These are phyloP conservation scores for Eucalyptus grandis DNA, from an alignment of 345 rosid genomes.

Conservation along the genomic window DNA sequence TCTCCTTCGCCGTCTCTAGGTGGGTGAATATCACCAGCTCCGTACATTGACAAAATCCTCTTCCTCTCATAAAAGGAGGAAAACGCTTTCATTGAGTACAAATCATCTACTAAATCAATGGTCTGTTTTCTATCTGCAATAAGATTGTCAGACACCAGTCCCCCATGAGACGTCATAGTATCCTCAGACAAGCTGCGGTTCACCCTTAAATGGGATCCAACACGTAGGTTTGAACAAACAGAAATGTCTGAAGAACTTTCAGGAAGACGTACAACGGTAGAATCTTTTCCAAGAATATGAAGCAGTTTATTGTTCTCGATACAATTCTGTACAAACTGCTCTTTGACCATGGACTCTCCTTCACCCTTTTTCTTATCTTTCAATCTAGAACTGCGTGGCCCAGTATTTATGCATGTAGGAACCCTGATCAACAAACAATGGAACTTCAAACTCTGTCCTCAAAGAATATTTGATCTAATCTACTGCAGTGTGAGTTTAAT, in stretches of 20 bases:
- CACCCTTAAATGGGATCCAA: constrained; percentile 52
- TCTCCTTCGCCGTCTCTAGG: constrained; percentile 11
- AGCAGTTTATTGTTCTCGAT: constrained; percentile 61
- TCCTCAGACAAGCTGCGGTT: constrained; percentile 21
- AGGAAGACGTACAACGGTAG: constrained; percentile 67
- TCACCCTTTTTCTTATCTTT: constrained; percentile 85
- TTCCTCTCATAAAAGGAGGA: constrained; percentile 46
- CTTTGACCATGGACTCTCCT: constrained; percentile 79
- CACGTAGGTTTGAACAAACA: constrained; percentile 53
- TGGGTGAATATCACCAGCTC: constrained; percentile 5
- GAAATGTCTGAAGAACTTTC: constrained; percentile 61
- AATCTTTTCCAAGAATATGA: constrained; percentile 66
- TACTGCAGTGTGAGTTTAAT: neutral
- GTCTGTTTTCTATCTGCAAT: constrained; percentile 10
- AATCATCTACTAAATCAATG: constrained; percentile 21
- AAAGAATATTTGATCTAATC: neutral
- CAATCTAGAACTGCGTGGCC: constrained; percentile 90
- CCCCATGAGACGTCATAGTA: constrained; percentile 17
- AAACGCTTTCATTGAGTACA: constrained; percentile 38
- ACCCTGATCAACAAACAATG: constrained; percentile 27
- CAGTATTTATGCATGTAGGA: constrained; percentile 32
- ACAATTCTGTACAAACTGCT: constrained; percentile 58
- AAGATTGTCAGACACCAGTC: constrained; percentile 15
- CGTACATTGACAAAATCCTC: constrained; percentile 16
- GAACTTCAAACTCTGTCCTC: neutral